These are phyloP conservation scores for Magnusiomyces suaveolens DNA, from an alignment of 1,139 yeast genomes.

Conservation along the genomic window DNA sequence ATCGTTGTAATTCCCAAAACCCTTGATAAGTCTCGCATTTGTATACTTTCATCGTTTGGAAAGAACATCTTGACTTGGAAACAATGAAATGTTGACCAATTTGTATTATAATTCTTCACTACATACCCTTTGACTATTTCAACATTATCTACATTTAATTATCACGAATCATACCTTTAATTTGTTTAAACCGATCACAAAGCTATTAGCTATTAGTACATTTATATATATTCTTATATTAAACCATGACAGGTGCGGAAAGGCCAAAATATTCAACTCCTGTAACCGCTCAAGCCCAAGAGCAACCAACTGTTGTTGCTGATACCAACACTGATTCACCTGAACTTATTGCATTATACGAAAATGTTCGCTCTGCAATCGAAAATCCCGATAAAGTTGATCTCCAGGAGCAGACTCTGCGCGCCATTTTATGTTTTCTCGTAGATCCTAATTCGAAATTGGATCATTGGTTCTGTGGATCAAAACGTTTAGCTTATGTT, in stretches of 20 bases:
- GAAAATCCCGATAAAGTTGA: not conserved
- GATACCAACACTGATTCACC: not conserved
- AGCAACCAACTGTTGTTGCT: not conserved
- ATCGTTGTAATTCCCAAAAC: too few relatives aligned
- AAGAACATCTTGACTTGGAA: too few relatives aligned
- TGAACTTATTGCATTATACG: not conserved
- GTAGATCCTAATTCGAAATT: not conserved
- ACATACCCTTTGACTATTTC: too few relatives aligned
- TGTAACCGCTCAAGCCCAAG: not conserved
- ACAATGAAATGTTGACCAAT: too few relatives aligned
- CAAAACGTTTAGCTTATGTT: not conserved
- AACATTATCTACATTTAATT: too few relatives aligned
- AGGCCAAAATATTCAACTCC: not conserved
- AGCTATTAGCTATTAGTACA: too few relatives aligned
- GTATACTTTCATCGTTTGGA: too few relatives aligned
- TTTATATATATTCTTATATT: too few relatives aligned
- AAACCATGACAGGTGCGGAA: not conserved
- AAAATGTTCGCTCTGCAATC: not conserved
- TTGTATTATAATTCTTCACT: too few relatives aligned
- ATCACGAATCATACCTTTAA: too few relatives aligned
- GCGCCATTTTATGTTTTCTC: not conserved
- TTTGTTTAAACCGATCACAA: too few relatives aligned
- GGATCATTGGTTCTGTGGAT: slow-evolving; percentile 3
- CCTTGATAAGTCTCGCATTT: too few relatives aligned
- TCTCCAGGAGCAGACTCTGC: not conserved